Evolutionary conservation across 2,329 filamentous ascomycete species (phyloP).

Genomic region (Paracoccidioides lutzii): DNA sequence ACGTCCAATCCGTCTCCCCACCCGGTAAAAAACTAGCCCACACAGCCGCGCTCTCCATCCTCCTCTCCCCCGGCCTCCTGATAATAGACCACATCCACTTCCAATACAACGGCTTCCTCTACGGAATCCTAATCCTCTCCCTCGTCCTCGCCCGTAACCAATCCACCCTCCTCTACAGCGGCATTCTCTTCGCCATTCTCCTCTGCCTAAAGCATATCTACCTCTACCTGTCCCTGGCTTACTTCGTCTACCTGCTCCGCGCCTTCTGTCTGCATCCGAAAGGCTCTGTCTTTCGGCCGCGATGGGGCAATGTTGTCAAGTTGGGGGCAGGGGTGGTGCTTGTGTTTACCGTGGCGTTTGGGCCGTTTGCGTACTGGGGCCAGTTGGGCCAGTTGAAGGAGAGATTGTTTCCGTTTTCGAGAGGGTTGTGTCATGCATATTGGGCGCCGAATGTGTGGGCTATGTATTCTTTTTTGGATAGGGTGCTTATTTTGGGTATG

Average conservation of each 20-base stretch:
- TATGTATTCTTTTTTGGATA: constrained; percentile 82
- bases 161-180: constrained; percentile 63
- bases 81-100: constrained; percentile 99
- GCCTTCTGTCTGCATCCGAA: constrained; percentile 72
- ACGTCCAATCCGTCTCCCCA: constrained; percentile 56
- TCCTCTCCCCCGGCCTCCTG: constrained; percentile 81
- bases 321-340: constrained; percentile 58
- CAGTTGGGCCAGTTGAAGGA: constrained; percentile 75
- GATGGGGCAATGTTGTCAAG: constrained; percentile 68
- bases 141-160: constrained; percentile 67
- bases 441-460: constrained; percentile 98
- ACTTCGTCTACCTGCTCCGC: constrained; percentile 86
- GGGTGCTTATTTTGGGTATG: constrained; percentile 67
- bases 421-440: constrained; percentile 91
- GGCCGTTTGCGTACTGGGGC: constrained; percentile 68
- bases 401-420: constrained; percentile 83
- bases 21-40: constrained; percentile 63
- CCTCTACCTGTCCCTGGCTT: constrained; percentile 87
- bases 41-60: constrained; percentile 72
- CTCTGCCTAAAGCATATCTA: constrained; percentile 98
- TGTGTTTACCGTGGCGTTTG: constrained; percentile 72
- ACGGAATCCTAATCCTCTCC: constrained; percentile 77
- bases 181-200: constrained; percentile 68
- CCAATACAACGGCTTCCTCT: constrained; percentile 97
- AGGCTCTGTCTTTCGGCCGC: constrained; percentile 57